These are phyloP conservation scores for Hymenoscyphus linearis DNA, from an alignment of 2,329 filamentous ascomycete species.

Conservation along the genomic window DNA sequence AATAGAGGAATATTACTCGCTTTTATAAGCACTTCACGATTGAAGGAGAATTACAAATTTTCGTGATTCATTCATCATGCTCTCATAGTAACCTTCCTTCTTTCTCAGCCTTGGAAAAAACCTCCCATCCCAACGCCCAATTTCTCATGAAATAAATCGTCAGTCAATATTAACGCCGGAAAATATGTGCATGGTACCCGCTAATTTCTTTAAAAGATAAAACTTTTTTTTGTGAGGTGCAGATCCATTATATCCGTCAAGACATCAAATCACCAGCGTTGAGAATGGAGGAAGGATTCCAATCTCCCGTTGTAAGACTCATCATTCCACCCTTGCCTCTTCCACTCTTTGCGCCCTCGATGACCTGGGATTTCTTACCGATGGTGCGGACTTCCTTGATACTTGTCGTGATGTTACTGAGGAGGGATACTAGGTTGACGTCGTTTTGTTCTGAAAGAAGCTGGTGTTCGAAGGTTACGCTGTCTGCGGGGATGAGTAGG, in stretches of 20 bases:
- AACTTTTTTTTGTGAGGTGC: constrained; percentile 1
- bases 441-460: constrained; percentile 77
- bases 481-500: constrained; percentile 68
- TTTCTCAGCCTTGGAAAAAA: constrained; percentile 9
- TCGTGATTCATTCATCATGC: constrained; percentile 11
- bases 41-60: background rate
- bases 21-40: background rate
- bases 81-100: constrained; percentile 8
- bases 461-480: constrained; percentile 61
- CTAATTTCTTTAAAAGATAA: background rate
- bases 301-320: background rate
- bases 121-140: constrained; percentile 22
- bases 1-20: background rate
- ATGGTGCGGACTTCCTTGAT: constrained; percentile 66
- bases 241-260: constrained; percentile 8
- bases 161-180: constrained; percentile 16
- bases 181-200: background rate
- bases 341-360: background rate
- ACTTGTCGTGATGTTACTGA: constrained; percentile 70
- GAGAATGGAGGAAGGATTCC: background rate
- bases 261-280: constrained; percentile 22
- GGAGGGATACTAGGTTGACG: constrained; percentile 69
- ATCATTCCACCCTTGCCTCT: constrained; percentile 6
- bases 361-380: constrained; percentile 61
- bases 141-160: constrained; percentile 5